Percentiles rank a stretch among this genome's conserved stretches.
These are phyloP conservation scores for Sideroxylon spinosum DNA, from an alignment of 179 eudicot species.

Conservation along the genomic window DNA sequence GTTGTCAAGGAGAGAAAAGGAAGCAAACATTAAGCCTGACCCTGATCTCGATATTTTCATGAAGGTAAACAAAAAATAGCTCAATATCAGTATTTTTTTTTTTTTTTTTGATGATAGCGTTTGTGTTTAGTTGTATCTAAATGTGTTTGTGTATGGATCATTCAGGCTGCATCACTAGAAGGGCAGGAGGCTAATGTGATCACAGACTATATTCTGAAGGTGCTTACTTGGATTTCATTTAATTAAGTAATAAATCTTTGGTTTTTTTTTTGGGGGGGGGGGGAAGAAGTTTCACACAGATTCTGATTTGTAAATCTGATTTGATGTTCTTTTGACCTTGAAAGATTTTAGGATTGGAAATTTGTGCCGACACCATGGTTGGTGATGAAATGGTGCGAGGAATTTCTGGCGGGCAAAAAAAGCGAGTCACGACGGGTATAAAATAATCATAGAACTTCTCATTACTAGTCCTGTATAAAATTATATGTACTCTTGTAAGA, in stretches of 20 bases:
- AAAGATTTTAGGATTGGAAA: constrained; percentile 38
- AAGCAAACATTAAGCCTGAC: constrained; percentile 59
- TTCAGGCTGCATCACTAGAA: constrained; percentile 36
- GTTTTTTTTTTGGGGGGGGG: no score
- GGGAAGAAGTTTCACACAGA: background rate
- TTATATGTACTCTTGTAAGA: background rate
- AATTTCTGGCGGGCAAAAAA: constrained; percentile 48
- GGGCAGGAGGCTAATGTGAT: constrained; percentile 43
- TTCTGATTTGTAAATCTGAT: background rate
- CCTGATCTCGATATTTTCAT: constrained; percentile 52
- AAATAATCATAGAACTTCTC: background rate
- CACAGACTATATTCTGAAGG: constrained; percentile 41
- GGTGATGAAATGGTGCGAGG: constrained; percentile 43
- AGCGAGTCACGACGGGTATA: constrained; percentile 41
- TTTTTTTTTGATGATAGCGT: background rate
- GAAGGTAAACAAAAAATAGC: constrained; percentile 33
- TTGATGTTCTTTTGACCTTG: background rate
- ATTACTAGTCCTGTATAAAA: background rate
- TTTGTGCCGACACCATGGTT: constrained; percentile 40
- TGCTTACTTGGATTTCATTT: background rate
- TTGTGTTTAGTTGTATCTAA: background rate
- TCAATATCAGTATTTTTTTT: no score
- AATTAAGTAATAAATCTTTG: background rate
- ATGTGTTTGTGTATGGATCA: background rate
- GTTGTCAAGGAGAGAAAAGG: constrained; percentile 71